Evolutionary conservation across 768 basidiomycete genomes (phyloP), one percentile per base, ranked within the genome.

Genomic region (Suillus bovinus): DNA sequence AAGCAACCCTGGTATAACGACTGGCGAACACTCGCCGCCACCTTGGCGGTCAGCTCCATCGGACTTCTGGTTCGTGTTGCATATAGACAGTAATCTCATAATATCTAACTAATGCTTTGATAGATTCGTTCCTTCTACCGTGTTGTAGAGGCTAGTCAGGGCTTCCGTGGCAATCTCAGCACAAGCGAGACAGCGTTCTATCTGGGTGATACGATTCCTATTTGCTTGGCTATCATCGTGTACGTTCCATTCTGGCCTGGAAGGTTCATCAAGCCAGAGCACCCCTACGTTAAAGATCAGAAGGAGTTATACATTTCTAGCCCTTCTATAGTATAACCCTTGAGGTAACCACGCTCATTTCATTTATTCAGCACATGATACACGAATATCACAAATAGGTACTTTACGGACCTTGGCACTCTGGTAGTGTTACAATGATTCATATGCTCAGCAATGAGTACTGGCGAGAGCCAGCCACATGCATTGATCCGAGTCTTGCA

Each of bases 211-310:
- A 83, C 87, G 0, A 76, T 90, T 5, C 89, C 89, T 6, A 78
- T 90, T 9, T 81, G 86, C 63, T 69, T 90, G 41, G 86, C 88
- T 27, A 81, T 86, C 49, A 71, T 71, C 0, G 75, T 84, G 17
- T 89, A 87, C 67, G 75, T 82, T 17, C 67, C 78, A 11, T 85
- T 87, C 71, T 92, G 89, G 88, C 90, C 88, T 3, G 86, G 86
- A 7, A 71, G 81, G 64, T 83, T 84, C 68, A 85, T 86, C 24
- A 34, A n/a, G 24, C 17, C 34, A 20, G 39, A 17, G 38, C 27
- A 7, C 27, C 38, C 38, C 38, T 27, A 27, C 55, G 20, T 1
- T 24, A 29, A 39, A 38, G 24, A 56, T 39, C 55, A 38, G 17
- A 24, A 41, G 24, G 55, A 39, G 5, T 56, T 13, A 11, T 29